phyloP scores from a whole-genome alignment of 2,329 filamentous ascomycete species.

The Xylaria arbuscula region DNA sequence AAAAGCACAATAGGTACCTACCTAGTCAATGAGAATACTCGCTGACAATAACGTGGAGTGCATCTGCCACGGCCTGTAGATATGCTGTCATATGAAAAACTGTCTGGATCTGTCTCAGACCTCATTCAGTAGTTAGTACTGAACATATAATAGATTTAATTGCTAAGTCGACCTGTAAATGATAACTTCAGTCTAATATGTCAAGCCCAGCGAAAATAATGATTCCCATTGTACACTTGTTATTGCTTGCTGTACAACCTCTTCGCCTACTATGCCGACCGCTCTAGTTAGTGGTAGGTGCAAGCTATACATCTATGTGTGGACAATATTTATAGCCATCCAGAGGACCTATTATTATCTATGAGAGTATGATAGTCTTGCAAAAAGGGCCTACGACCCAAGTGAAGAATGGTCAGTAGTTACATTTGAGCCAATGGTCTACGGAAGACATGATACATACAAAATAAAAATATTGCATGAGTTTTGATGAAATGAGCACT shows the following conservation, averaged over 20 bases:
- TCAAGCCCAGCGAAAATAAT: too few relatives aligned
- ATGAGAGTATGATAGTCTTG: not conserved
- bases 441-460: not conserved
- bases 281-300: too few relatives aligned
- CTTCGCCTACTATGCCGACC: not conserved
- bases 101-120: conserved; percentile 3
- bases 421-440: not conserved
- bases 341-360: not conserved
- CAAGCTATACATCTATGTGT: too few relatives aligned
- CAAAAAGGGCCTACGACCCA: too few relatives aligned
- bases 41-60: not conserved
- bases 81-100: conserved; percentile 3
- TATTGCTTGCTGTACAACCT: not conserved
- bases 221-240: not conserved
- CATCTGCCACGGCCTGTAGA: not conserved
- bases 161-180: not conserved
- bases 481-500: not conserved
- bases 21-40: conserved; percentile 1
- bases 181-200: too few relatives aligned
- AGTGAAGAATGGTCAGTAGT: not conserved
- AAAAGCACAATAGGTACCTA: not conserved
- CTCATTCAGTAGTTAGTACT: conserved; percentile 4
- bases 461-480: not conserved
- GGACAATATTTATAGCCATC: not conserved
- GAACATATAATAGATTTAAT: not conserved